These are phyloP conservation scores for Leucosporidium creatinivorum DNA, from an alignment of 768 basidiomycete species.

Conservation along the genomic window DNA sequence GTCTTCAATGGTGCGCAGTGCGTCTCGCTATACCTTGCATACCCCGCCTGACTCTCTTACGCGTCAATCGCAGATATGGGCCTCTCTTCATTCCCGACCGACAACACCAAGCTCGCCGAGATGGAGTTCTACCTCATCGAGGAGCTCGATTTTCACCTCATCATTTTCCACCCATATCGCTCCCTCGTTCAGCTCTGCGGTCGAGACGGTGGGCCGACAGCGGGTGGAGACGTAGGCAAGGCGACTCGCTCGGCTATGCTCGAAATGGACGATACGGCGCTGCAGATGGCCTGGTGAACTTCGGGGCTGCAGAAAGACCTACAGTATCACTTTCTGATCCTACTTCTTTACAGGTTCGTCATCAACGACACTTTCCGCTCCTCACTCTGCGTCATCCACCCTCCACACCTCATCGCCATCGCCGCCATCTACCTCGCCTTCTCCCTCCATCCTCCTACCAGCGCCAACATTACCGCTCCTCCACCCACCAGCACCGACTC, in stretches of 20 bases:
- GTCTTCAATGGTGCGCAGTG: constrained; percentile 57
- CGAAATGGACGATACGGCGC: constrained; percentile 62
- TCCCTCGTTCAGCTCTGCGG: constrained; percentile 56
- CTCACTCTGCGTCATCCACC: constrained; percentile 85
- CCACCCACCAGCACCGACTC: constrained; percentile 39
- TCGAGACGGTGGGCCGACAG: constrained; percentile 33
- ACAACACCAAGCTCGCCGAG: constrained; percentile 77
- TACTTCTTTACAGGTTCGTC: constrained; percentile 60
- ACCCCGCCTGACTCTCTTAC: neutral
- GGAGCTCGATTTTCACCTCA: constrained; percentile 89
- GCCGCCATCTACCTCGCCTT: constrained; percentile 84
- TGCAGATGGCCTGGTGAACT: constrained; percentile 85
- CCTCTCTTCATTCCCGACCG: constrained; percentile 75
- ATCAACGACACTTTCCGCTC: constrained; percentile 95
- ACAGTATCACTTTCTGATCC: neutral
- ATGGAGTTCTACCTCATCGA: constrained; percentile 97
- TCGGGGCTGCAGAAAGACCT: neutral
- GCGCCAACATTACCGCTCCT: constrained; percentile 16
- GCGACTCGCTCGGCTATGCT: constrained; percentile 57
- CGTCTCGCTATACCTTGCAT: neutral
- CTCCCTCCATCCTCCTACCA: constrained; percentile 55
- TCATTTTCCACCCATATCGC: constrained; percentile 90
- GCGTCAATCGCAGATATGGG: constrained; percentile 50
- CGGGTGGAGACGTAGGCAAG: constrained; percentile 44
- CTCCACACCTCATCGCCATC: constrained; percentile 88